Evolutionary conservation across 306 rosid genomes (phyloP), one percentile per base, ranked within the genome.

Genomic region (Cyamopsis tetragonoloba): DNA sequence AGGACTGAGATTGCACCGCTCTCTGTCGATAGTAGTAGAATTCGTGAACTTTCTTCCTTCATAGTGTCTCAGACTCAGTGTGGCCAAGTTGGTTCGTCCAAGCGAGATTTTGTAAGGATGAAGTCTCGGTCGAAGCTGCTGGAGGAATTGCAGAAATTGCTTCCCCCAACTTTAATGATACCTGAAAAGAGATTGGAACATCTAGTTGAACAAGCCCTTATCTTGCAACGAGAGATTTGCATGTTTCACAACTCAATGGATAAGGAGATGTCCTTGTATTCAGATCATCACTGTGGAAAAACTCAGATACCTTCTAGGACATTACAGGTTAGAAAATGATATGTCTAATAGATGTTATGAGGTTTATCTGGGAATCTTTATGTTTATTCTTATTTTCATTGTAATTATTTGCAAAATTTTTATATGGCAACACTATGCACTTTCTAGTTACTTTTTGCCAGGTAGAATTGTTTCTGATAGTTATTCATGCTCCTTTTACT

Each of bases 121-220:
- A 86, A 82, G 67, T 66, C 90, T 50, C 85, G 95, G 53, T 44
- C 84, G 15, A 82, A 82, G 81, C 80, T 93, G 30, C 80, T 90
- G 69, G 92, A 86, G 72, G 88, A 86, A 74, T 80, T 93, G 81
- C 96, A 88, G 83, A 84, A 86, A 55, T 61, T 93, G 74, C 88
- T 93, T 79, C 97, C 97, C 1, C 92, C 97, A 15, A 74, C 85
- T 37, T 58, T 93, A 51, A 79, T 93, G 89, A 82, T 93, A 64
- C 99, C 95, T 50, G 99, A 90, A 42, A 90, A 82, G 67, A 84
- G 99, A 74, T 79, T 93, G 90, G 97, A 93, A 73, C 89, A 86
- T 79, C 78, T 93, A 71, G 99, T 93, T 60, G 97, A 93, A 65
- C 91, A 81, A 60, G 96, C 96, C 32, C 96, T 93, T 72, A 71